A percentile compares a stretch with the other conserved stretches of the same genome.
These are phyloP conservation scores for Lotus japonicus DNA, from an alignment of 306 rosid species.

Conservation along the genomic window DNA sequence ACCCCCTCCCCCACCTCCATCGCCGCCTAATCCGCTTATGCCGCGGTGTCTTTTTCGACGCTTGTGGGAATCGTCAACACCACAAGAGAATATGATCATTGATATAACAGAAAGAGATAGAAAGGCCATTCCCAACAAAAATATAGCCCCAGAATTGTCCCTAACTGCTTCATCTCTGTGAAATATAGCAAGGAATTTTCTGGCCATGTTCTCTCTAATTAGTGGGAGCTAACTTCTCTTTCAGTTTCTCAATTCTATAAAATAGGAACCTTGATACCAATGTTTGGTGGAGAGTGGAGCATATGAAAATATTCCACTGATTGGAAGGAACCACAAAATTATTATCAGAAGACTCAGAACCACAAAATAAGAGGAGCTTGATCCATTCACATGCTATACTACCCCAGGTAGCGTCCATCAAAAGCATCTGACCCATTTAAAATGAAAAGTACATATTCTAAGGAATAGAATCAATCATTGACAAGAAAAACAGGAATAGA, in stretches of 20 bases:
- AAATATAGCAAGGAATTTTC: not conserved
- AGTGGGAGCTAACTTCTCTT: not conserved
- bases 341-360: too few species aligned
- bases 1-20: not conserved
- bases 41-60: not conserved
- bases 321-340: too few species aligned
- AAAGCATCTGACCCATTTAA: too few species aligned
- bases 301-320: too few species aligned
- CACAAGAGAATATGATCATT: constrained; percentile 35
- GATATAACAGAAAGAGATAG: constrained; percentile 31
- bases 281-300: not conserved
- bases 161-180: not conserved
- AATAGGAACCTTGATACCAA: constrained; percentile 5
- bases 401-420: too few species aligned
- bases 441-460: too few species aligned
- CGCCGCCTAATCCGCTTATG: constrained; percentile 16
- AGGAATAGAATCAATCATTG: too few species aligned
- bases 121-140: constrained; percentile 19
- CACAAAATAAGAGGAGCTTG: too few species aligned
- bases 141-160: not conserved
- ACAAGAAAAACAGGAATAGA: too few species aligned
- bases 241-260: not conserved
- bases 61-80: not conserved
- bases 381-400: too few species aligned
- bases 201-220: constrained; percentile 8